A percentile compares a stretch with the other conserved stretches of the same genome.
Evolutionary conservation across 331 rosid genomes (phyloP).

Genomic region (Phaseolus coccineus): DNA sequence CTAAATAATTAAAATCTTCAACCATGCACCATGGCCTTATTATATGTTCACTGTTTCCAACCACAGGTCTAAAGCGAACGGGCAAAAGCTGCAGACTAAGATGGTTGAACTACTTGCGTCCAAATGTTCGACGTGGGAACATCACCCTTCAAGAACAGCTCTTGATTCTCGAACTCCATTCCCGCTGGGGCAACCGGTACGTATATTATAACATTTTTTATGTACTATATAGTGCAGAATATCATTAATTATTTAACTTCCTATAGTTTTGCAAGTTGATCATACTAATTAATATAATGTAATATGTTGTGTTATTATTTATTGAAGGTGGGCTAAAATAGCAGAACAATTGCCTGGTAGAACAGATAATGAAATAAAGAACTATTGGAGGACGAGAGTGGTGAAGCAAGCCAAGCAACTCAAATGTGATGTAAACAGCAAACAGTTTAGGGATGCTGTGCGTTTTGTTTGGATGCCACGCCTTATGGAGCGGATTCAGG

Average conservation of each 20-base stretch:
- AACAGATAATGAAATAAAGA: conserved; percentile 94
- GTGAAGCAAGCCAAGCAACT: conserved; percentile 95
- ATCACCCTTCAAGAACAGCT: conserved; percentile 90
- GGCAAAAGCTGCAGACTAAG: conserved; percentile 96
- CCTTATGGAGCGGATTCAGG: conserved; percentile 70
- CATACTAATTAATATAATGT: neutral
- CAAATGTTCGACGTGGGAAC: conserved; percentile 82
- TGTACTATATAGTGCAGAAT: neutral
- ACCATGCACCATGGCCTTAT: neutral
- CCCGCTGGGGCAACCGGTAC: conserved; percentile 91
- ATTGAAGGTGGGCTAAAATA: conserved; percentile 90
- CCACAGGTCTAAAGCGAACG: conserved; percentile 74
- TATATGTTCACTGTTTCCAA: conserved; percentile 8
- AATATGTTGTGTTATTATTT: neutral
- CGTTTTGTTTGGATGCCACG: conserved; percentile 93
- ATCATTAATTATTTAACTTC: neutral
- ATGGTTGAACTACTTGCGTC: conserved; percentile 94
- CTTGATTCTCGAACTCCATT: conserved; percentile 90
- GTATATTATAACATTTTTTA: neutral
- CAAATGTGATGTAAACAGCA: conserved; percentile 89
- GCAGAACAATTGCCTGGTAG: conserved; percentile 87
- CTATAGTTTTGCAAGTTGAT: neutral
- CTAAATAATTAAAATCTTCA: neutral
- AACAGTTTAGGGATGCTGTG: conserved; percentile 83
- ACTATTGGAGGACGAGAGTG: conserved; percentile 95